A percentile compares a stretch with the other conserved stretches of the same genome.
These are phyloP conservation scores for Aureobasidium sp. DNA, from an alignment of 2,329 filamentous ascomycete species.

Conservation along the genomic window DNA sequence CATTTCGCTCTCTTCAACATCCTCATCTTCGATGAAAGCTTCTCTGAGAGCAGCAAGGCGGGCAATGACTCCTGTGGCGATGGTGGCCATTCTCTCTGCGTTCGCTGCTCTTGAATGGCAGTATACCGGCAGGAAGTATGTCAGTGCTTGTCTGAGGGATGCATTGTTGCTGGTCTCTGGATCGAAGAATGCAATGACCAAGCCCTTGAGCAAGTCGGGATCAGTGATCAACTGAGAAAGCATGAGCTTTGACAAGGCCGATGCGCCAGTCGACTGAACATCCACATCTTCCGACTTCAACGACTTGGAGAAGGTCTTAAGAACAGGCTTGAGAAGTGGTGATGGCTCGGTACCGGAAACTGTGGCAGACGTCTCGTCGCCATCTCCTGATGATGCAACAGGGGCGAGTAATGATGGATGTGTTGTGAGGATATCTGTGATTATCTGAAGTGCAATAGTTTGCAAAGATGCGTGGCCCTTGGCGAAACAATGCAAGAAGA, in stretches of 20 bases:
- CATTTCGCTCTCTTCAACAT: constrained; percentile 69
- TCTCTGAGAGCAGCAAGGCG: constrained; percentile 44
- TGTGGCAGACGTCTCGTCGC: constrained; percentile 37
- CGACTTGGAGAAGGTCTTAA: constrained; percentile 80
- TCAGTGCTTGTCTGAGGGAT: constrained; percentile 73
- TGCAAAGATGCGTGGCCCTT: constrained; percentile 88
- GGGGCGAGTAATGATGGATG: constrained; percentile 69
- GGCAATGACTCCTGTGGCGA: constrained; percentile 67
- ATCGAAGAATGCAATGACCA: constrained; percentile 80
- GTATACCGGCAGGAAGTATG: constrained; percentile 92
- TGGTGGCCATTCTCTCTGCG: constrained; percentile 67
- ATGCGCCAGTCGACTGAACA: constrained; percentile 73
- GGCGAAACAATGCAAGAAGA: constrained; percentile 93
- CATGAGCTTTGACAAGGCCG: constrained; percentile 77
- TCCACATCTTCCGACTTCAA: constrained; percentile 63
- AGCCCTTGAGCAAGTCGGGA: constrained; percentile 64
- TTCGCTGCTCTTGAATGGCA: constrained; percentile 79
- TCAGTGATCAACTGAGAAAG: constrained; percentile 72
- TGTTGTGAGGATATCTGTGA: constrained; percentile 86
- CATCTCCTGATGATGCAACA: constrained; percentile 25
- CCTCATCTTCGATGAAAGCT: constrained; percentile 43
- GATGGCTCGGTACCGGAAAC: constrained; percentile 25
- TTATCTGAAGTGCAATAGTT: constrained; percentile 80
- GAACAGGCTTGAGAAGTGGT: constrained; percentile 50
- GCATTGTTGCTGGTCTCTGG: constrained; percentile 74